Base-by-base conservation (phyloP, 2,329 filamentous ascomycete species). In the Ceratocystis cacaofunesta region DNA sequence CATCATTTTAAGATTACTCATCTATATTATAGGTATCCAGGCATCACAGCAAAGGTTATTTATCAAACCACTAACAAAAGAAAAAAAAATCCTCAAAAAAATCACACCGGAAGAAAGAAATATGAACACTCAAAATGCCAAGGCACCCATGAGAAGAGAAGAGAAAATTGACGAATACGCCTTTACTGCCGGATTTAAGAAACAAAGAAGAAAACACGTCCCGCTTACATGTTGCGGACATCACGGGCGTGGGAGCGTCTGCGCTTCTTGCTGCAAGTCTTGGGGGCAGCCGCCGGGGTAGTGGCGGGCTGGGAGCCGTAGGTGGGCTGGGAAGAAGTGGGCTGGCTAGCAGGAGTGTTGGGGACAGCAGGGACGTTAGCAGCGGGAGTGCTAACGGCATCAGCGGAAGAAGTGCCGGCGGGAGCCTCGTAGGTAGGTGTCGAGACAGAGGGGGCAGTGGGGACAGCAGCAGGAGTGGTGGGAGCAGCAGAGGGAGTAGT, bases 161-260 rank as follows among this genome's bases (percentile, higher is more conserved):
- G 12, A 62, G 44, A 36, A 58, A 36, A 19, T 32, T 19, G 55
- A 58, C 55, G 32, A 62, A 8, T 19, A 6, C 8, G 5, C 41
- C 41, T 62, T 22, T 46, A 25, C 15, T 19, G 3, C 7, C 7
- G n/a, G 15, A 30, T 22, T 12, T 46, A 15, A 44, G 6, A 36
- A 17, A 41, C 32, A 30, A 30, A 36, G 25, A 22, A 32, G 25
- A 25, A 58, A 30, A 30, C 19, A 46, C 8, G 32, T n/a, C 1
- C 61, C 43, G 28, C 36, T 63, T 50, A 63, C 43, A 19, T 7
- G 17, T 44, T 46, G 43, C 63, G 63, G 41, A 65, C 55, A 43
- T 65, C 63, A 50, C 63, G 63, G 25, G 63, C 52, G 63, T 65
- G 63, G 3, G 63, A 28, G 32, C 63, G 63, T 55, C 41, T 60